Evolutionary conservation across 495 filamentous ascomycete genomes (phyloP).

Genomic region (Bacidia rubella): DNA sequence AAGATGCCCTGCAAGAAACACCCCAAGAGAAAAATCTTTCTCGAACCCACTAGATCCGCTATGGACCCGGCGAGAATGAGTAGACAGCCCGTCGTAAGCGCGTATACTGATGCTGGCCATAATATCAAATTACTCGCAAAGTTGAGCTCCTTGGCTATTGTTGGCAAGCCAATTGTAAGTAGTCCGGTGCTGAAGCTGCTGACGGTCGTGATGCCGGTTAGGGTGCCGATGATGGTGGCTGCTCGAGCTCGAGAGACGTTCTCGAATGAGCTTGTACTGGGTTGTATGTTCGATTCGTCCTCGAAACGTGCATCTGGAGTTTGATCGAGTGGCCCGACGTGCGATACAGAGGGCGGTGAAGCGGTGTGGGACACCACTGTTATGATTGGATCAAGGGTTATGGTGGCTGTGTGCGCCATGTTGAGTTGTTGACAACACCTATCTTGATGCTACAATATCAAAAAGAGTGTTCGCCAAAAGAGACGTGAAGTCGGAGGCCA

Average conservation of each 20-base stretch:
- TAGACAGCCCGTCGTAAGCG: conserved; percentile 24
- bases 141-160: conserved; percentile 30
- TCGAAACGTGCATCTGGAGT: too few relatives aligned
- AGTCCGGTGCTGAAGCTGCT: conserved; percentile 29
- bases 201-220: conserved; percentile 28
- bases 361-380: too few relatives aligned
- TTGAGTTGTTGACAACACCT: too few relatives aligned
- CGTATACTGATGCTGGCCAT: conserved; percentile 21
- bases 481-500: too few relatives aligned
- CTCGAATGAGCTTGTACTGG: too few relatives aligned
- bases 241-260: neutral
- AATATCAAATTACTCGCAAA: conserved; percentile 26
- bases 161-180: conserved; percentile 33
- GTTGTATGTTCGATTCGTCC: too few relatives aligned
- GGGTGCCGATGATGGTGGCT: conserved; percentile 7
- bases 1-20: conserved; percentile 30
- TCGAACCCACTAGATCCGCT: conserved; percentile 36
- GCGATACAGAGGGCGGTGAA: too few relatives aligned
- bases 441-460: too few relatives aligned
- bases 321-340: too few relatives aligned
- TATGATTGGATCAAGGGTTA: too few relatives aligned
- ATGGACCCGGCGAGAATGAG: conserved; percentile 38
- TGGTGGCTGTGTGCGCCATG: too few relatives aligned
- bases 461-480: too few relatives aligned
- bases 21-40: conserved; percentile 32